Evolutionary conservation across 257 asterid genomes (phyloP), one percentile per base, ranked within the genome.

Genomic region (Solanum arcanum): DNA sequence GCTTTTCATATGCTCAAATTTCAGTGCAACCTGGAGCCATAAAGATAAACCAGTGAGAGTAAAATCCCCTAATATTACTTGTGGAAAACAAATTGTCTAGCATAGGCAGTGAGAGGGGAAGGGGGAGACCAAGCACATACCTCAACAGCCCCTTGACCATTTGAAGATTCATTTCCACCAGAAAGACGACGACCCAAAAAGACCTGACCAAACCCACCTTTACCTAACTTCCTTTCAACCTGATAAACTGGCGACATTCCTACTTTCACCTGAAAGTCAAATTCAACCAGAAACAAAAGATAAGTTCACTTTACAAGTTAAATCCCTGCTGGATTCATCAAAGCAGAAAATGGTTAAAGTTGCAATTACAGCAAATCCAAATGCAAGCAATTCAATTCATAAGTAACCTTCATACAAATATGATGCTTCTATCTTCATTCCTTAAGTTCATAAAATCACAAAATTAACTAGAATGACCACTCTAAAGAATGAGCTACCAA

Each of bases 181-280:
- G 90, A 60, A 29, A 83, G 76, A 62, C 93, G 92, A 56, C 92
- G 89, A 59, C 93, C 93, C 88, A 90, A 64, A 88, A 89, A 91
- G 21, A 91, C 93, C 87, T 91, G 93, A 13, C 93, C 93, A 83
- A 91, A 91, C n/a, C 93, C 93, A 72, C 93, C 93, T 81, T 91
- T 90, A 78, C 93, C 93, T 49, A 91, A 88, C 86, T 89, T 91
- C 90, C 91, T 86, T 77, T 89, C 93, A 64, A 91, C 91, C 87
- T 86, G 87, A 75, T 91, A 91, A 37, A 87, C n/a, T 5, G 93
- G 93, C 2, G 93, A 90, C 44, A 84, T 89, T 37, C 93, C 93
- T 18, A 91, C 90, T 90, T 90, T 91, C 68, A 91, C 93, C 93
- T 91, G 89, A 89, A 83, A 86, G 31, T 29, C 56, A 77, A 52